phyloP scores from a whole-genome alignment of 805 yeast species.

The Candida montana region DNA sequence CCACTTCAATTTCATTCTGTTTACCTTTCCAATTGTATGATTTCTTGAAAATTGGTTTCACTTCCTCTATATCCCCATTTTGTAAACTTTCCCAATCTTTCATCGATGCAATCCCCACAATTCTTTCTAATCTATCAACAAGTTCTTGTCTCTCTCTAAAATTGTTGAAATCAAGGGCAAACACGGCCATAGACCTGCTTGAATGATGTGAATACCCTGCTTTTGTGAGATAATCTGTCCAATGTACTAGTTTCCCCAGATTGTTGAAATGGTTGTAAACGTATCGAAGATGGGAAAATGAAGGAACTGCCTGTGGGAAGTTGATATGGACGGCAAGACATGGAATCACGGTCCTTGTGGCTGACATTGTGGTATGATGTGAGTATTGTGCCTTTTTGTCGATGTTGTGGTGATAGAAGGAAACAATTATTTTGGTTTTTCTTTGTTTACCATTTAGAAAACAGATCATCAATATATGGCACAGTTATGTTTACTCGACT shows the following conservation, averaged over 20 bases:
- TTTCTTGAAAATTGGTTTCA: slow-evolving; percentile 6
- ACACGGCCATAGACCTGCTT: slow-evolving; percentile 13
- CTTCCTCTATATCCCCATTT: slow-evolving; percentile 1
- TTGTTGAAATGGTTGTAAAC: slow-evolving; percentile 7
- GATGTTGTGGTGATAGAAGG: too few species aligned
- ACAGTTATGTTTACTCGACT: not conserved
- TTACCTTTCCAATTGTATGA: not conserved
- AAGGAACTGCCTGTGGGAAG: slow-evolving; percentile 5
- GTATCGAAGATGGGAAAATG: slow-evolving; percentile 3
- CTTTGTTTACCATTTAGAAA: too few species aligned
- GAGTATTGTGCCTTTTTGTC: too few species aligned
- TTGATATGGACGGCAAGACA: slow-evolving; percentile 11
- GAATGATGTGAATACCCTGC: slow-evolving; percentile 14
- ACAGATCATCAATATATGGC: too few species aligned
- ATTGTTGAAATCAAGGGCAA: not conserved
- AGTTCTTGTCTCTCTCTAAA: not conserved
- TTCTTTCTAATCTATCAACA: slow-evolving; percentile 1
- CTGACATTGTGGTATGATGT: not conserved
- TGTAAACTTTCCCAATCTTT: slow-evolving; percentile 2
- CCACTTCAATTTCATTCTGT: not conserved
- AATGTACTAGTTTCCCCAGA: slow-evolving; percentile 10
- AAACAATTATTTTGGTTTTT: too few species aligned
- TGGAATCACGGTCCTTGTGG: not conserved
- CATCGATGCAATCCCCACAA: slow-evolving; percentile 6
- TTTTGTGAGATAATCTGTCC: slow-evolving; percentile 12